Base-by-base conservation (phyloP, 2,329 filamentous ascomycete genomes). In the Metarhizium album region DNA sequence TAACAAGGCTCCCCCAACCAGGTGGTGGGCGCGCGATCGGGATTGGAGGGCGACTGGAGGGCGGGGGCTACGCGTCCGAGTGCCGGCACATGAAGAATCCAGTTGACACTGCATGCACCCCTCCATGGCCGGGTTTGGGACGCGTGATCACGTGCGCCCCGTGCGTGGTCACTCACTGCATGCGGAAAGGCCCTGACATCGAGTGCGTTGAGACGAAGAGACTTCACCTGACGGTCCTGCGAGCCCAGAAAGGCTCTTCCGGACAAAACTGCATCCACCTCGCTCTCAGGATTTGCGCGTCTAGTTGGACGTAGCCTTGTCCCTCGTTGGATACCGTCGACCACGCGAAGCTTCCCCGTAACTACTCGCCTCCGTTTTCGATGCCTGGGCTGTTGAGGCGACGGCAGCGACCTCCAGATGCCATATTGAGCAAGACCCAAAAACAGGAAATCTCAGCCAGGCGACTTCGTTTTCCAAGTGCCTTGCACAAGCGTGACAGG, bases 391-490 rank as follows among this genome's bases (percentile, higher is more conserved):
- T 67, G 45, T 42, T 62, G 1, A 59, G 58, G 29, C 53, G 66
- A 29, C 60, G 60, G 2, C 40, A 42, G 2, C 60, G 59, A 11
- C 62, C 65, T 1, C 29, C 58, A 3, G 47, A 66, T 9, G 49
- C 49, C 22, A 29, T 54, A 1, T 42, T 58, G 20, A 40, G 18
- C 45, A 48, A 46, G 4, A 31, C 48, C 22, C 29, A 51, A n/a
- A 23, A 52, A n/a, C n/a, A n/a, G n/a, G 55, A 42, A 3, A 50
- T n/a, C 6, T 74, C 75, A 51, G 55, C 63, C 59, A 14, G 73
- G 76, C 53, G 68, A 71, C 18, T 54, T 69, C 4, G 67, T 74
- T 2, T 63, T 76, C 29, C 57, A 76, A n/a, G 70, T 66, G 1
- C 64, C 27, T 11, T 29, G 27, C 27, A 29, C 27, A 9, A 29